Evolutionary conservation across 2,329 filamentous ascomycete genomes (phyloP), one percentile per base, ranked within the genome.

Genomic region (Thelonectria rubi): DNA sequence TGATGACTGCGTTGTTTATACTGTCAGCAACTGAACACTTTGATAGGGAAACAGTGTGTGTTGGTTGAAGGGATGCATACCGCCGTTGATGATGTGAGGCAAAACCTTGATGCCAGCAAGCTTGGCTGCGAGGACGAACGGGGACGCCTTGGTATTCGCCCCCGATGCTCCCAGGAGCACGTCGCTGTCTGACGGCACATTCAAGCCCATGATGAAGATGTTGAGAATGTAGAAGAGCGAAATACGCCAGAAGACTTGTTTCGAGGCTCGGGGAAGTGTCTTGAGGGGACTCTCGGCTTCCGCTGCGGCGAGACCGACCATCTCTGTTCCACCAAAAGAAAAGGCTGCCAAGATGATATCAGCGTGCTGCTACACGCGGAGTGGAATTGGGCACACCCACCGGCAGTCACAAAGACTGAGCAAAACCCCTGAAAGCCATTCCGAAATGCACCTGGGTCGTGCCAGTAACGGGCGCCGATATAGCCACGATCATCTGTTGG

Each of bases 161-260:
- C 81, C 81, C 57, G 76, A 79, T 52, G 82, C 82, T 12, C 79
- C 77, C 43, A 93, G 80, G 1, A 97, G 88, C 9, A 84, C 81
- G 0, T 72, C 49, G 65, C 96, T 86, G 68, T 86, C 79, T 75
- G 90, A 93, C 0, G 90, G 91, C 0, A 97, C 92, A 5, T 97
- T 82, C 1, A 97, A 84, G 37, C 94, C 93, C 61, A 97, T 88
- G 5, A 97, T 81, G 18, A 88, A 88, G 11, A 97, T 84, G 3
- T 92, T 91, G 20, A 96, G 87, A 53, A 97, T 83, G 79, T 97
- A 97, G 81, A 97, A 97, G 62, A 96, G 83, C 9, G 88, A 87
- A 74, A 97, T 97, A 73, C 94, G 89, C 94, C 94, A 97, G 77
- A 97, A 97, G 18, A 97, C 93, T 76, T 97, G 93, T 80, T 96